These are phyloP conservation scores for Mallotus repandus DNA, from an alignment of 441 rosid genomes.

Conservation along the genomic window DNA sequence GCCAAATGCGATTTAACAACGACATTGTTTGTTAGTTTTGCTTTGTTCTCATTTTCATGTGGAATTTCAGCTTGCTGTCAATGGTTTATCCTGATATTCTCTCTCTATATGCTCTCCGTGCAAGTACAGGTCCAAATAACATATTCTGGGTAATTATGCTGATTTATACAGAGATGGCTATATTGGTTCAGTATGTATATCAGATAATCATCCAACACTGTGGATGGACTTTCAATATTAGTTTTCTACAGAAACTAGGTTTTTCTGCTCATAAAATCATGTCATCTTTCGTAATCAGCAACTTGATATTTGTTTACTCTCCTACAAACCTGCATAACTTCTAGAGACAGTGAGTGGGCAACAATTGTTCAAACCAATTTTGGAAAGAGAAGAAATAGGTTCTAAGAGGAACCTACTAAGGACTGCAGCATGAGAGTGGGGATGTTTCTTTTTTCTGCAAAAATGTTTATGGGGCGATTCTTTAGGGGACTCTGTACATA, in stretches of 20 bases:
- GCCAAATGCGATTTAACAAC: conserved; percentile 86
- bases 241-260: conserved; percentile 75
- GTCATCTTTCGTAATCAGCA: conserved; percentile 86
- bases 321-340: conserved; percentile 86
- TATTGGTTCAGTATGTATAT: conserved; percentile 80
- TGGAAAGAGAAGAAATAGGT: conserved; percentile 39
- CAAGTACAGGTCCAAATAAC: conserved; percentile 75
- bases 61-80: conserved; percentile 97
- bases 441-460: conserved; percentile 43
- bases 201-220: too few relatives aligned
- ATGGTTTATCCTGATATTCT: conserved; percentile 91
- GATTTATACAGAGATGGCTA: conserved; percentile 81
- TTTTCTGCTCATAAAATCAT: conserved; percentile 77
- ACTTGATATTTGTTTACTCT: conserved; percentile 85
- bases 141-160: conserved; percentile 90
- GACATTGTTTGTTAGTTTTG: conserved; percentile 92
- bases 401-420: conserved; percentile 38
- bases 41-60: conserved; percentile 74
- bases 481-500: conserved; percentile 61
- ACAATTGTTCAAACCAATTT: conserved; percentile 50
- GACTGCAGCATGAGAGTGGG: conserved; percentile 38
- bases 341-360: conserved; percentile 84
- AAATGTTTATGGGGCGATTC: conserved; percentile 43
- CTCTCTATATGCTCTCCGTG: conserved; percentile 87
- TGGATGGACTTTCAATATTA: conserved; percentile 53